Conservation (phyloP, 495 filamentous ascomycete genomes). For the Penicillium coffeae region DNA sequence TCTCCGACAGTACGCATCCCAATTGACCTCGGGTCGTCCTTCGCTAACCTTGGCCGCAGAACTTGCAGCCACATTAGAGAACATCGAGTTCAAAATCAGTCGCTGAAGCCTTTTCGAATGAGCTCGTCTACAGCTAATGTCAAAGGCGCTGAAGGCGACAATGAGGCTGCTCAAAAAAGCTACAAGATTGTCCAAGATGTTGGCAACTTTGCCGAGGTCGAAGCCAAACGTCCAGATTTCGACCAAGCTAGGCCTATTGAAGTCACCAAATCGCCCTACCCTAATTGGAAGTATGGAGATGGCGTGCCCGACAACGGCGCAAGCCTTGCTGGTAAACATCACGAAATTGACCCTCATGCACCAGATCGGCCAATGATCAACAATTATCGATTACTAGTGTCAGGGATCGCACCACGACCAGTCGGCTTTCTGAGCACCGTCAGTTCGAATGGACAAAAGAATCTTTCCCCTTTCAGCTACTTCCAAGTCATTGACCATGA, state of each 20-base stretch:
- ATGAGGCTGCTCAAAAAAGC: constrained; percentile 10
- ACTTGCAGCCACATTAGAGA: background rate
- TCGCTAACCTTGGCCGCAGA: too few species aligned
- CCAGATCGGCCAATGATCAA: constrained; percentile 56
- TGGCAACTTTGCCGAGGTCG: constrained; percentile 64
- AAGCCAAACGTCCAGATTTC: constrained; percentile 65
- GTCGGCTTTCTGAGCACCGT: constrained; percentile 55
- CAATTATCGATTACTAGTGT: constrained; percentile 90
- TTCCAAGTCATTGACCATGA: constrained; percentile 78
- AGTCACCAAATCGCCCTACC: constrained; percentile 65
- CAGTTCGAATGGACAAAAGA: constrained; percentile 51
- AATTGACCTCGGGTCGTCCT: too few species aligned
- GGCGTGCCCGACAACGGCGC: constrained; percentile 59
- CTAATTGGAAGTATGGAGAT: constrained; percentile 67
- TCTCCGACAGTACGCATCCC: too few species aligned
- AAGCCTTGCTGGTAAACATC: constrained; percentile 50
- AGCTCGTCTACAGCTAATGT: too few species aligned
- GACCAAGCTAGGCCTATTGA: constrained; percentile 42
- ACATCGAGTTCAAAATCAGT: background rate
- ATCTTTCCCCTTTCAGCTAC: constrained; percentile 81
- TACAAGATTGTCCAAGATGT: constrained; percentile 28
- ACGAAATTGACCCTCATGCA: constrained; percentile 73
- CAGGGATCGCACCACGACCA: constrained; percentile 75
- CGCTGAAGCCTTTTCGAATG: constrained; percentile 4
- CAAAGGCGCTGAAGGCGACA: too few species aligned